Evolutionary conservation across 2,329 filamentous ascomycete genomes (phyloP), one percentile per base, ranked within the genome.

Genomic region (Pestalotiopsis sp.): DNA sequence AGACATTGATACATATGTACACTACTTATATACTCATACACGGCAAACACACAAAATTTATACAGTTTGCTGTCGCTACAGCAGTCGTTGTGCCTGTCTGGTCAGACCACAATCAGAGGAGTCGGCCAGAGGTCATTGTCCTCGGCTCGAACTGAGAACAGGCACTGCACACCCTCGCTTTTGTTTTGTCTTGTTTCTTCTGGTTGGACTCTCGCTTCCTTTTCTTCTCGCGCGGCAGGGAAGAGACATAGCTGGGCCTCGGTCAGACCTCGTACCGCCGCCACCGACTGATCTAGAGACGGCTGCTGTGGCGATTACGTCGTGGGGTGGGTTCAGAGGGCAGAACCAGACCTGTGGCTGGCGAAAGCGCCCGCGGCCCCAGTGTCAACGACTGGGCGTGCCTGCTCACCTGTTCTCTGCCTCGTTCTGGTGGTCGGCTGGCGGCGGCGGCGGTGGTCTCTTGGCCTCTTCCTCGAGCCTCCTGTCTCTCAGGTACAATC

Each of bases 401-500:
- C 45, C 45, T 36, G 6, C 14, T 62, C 17, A 62, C 59, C 31
- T 62, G 31, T 49, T 39, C 57, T 52, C 20, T 3, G 27, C 36
- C 61, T 49, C 41, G 27, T 14, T 52, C 20, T 45, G 61, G 36
- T 45, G 61, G 38, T 49, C 61, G 20, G 61, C 38, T n/a, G 39
- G 61, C 12, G 38, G 61, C 9, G 64, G 75, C 67, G 73, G 75
- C 66, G 73, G 71, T 63, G 72, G 74, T 66, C 75, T 70, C 36
- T 71, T 67, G 25, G 75, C 77, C 76, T 84, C 82, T 17, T 78
- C 76, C 57, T 82, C 82, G 68, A 84, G 78, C 69, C 83, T 80
- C 67, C 80, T 88, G 87, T 98, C 87, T 84, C 97, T 83, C 87
- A 94, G 87, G 89, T 96, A 90, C 88, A 97, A 72, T 72, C 88